Base-by-base conservation (phyloP, 768 basidiomycete genomes). In the Cystobasidium tubakii region DNA sequence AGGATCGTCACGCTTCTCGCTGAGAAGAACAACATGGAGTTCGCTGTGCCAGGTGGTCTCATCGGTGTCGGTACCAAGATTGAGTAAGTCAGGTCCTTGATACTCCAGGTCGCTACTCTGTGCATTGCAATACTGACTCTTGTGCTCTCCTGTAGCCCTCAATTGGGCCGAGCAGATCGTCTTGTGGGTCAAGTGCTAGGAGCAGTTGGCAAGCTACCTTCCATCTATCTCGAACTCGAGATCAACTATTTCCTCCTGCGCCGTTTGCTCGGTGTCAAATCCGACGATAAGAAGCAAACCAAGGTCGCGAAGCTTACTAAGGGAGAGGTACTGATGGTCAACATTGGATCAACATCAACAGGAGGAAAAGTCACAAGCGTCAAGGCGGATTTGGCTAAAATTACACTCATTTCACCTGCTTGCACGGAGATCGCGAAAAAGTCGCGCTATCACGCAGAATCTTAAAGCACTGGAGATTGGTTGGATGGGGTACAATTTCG, bases 221-320 rank as follows among this genome's bases (percentile, higher is more conserved):
- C 89, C 76, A 91, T 99, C 73, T 98, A 91, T 82, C 90, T 91
- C 13, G 92, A 94, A 82, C 85, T 94, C 69, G 92, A 94, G 82
- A 92, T 94, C 80, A 90, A 87, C 78, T 84, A 94, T 77, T 99
- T 97, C 88, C 84, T 98, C 36, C 89, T 99, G 39, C 90, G 96
- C 74, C 88, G 96, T 74, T 83, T 98, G 67, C 87, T 98, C n/a
- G 95, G 96, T 81, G 96, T 99, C 75, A 93, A 94, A 82, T 92
- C 93, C 25, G 95, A 97, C 82, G 96, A 98, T 84, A 96, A 94
- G 84, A 99, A 97, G 82, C 91, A 94, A 81, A 96, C 96, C 25
- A 99, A 93, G 82, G 83, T 75, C 31, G 73, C 62, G 6, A 75
- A 75, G 34, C 72, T 75, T 21, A 63, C 74, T 27, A 71, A 71